Base-by-base conservation (phyloP, 164 flowering plant genomes). In the Umbilicus rupestris region DNA sequence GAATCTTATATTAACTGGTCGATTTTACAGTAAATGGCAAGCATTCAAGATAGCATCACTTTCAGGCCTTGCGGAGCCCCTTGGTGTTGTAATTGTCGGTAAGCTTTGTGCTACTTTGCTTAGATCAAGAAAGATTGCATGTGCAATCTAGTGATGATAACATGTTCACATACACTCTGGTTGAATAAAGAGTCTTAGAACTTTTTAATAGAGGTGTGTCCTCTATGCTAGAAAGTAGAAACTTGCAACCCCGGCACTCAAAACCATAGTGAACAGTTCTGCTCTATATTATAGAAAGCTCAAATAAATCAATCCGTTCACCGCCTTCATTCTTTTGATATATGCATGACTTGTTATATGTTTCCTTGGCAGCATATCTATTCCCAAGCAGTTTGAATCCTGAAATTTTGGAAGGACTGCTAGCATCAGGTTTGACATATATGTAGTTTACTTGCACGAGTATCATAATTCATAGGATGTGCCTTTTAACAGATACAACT, bases 21-120 rank as follows among this genome's bases (percentile, higher is more conserved):
- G 30, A 16, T 7, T 72, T 11, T 69, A 62, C 82, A 92, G 98
- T 87, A 88, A 92, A 80, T 92, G 98, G 96, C 90, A 87, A 77
- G 96, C 98, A 28, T 92, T 92, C 84, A 92, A 90, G 76, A 77
- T 90, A 80, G 97, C 98, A 70, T 81, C 96, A 1, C 84, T 88
- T 63, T 90, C 98, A 77, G 97, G 98, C 42, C 73, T 92, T 63
- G 96, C 92, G 12, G 96, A 92, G 77, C 98, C 97, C 64, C 82
- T 92, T 37, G 97, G 97, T 57, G 97, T 92, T 66, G 69, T 92
- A 37, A 75, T 92, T 74, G 97, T 92, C 37, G 98, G 96, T 89
- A 81, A 26, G 90, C 68, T 39, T 33, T 60, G 47, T 55, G 49
- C 33, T 50, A 49, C 37, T 39, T 64, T 12, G 8, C 63, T 19